A percentile compares a stretch with the other conserved stretches of the same genome.
Evolutionary conservation across 2,329 filamentous ascomycete species (phyloP).

Genomic region (Fusarium nanum): DNA sequence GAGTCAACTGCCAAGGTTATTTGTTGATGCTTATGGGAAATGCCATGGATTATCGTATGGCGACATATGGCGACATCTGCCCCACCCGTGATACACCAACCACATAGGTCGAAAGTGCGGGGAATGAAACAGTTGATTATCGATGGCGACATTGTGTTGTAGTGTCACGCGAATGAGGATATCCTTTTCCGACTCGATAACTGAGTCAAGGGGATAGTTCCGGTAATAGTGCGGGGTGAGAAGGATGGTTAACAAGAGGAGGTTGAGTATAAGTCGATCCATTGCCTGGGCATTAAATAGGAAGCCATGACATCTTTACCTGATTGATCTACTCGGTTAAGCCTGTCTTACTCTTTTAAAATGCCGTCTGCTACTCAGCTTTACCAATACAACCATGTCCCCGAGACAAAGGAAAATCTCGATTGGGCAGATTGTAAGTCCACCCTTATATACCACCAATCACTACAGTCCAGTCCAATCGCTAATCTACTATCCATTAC

Average conservation of each 20-base stretch:
- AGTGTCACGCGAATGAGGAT: not conserved
- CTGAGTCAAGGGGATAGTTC: not conserved
- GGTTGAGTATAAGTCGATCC: not conserved
- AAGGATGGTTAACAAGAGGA: not conserved
- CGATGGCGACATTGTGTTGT: not conserved
- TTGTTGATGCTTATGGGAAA: not conserved
- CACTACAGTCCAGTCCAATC: not conserved
- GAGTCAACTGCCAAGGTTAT: not conserved
- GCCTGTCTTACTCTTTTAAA: not conserved
- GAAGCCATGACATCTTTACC: not conserved
- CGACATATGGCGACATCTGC: conserved; percentile 4
- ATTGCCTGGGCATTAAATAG: not conserved
- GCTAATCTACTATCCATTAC: not conserved
- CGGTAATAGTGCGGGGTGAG: not conserved
- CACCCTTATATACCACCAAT: too few relatives aligned
- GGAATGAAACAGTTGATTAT: not conserved
- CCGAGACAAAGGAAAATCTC: conserved; percentile 52
- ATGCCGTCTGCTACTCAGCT: conserved; percentile 1
- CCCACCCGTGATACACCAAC: not conserved
- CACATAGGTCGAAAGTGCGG: not conserved
- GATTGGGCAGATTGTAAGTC: conserved; percentile 53
- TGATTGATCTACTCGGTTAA: not conserved
- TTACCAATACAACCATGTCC: conserved; percentile 51
- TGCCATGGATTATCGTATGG: not conserved
- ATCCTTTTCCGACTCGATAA: not conserved